Evolutionary conservation across 202 grass and related monocot genomes (phyloP).

Genomic region (Musa balbisiana): DNA sequence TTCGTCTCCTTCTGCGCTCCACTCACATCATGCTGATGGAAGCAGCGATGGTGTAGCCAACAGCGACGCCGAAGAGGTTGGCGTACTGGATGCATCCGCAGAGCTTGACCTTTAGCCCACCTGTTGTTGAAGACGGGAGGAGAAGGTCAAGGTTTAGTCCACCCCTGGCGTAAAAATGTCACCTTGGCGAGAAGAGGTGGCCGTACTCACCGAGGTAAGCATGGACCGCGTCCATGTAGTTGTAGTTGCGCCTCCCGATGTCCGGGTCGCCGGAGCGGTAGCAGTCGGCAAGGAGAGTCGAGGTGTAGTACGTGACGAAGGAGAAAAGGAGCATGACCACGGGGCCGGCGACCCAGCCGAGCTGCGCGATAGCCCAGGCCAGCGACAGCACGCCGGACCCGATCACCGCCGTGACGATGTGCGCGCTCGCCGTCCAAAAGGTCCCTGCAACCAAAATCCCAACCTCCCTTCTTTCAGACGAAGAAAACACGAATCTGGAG

Average conservation of each 20-base stretch:
- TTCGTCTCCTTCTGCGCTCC: not conserved
- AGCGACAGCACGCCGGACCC: conserved; percentile 77
- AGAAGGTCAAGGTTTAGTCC: not conserved
- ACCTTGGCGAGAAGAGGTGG: not conserved
- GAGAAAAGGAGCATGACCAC: conserved; percentile 75
- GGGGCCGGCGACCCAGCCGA: conserved; percentile 68
- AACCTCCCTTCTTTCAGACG: no score
- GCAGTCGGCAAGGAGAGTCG: conserved; percentile 69
- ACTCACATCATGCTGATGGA: conserved; percentile 82
- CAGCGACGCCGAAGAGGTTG: conserved; percentile 79
- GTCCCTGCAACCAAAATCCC: conserved; percentile 32
- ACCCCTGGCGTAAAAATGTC: not conserved
- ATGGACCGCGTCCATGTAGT: conserved; percentile 84
- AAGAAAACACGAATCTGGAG: not conserved
- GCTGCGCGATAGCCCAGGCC: conserved; percentile 86
- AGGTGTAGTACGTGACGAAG: conserved; percentile 79
- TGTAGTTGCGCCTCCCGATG: conserved; percentile 77
- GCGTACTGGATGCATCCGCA: conserved; percentile 77
- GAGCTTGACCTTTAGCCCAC: conserved; percentile 48
- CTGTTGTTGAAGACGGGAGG: conserved; percentile 14
- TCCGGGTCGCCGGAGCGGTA: conserved; percentile 58
- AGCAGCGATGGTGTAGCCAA: conserved; percentile 82
- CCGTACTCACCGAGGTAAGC: conserved; percentile 41
- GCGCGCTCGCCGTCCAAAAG: conserved; percentile 74
- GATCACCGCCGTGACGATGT: conserved; percentile 88